These are phyloP conservation scores for Lecanicillium sp. DNA, from an alignment of 2,329 filamentous ascomycete genomes.

Conservation along the genomic window DNA sequence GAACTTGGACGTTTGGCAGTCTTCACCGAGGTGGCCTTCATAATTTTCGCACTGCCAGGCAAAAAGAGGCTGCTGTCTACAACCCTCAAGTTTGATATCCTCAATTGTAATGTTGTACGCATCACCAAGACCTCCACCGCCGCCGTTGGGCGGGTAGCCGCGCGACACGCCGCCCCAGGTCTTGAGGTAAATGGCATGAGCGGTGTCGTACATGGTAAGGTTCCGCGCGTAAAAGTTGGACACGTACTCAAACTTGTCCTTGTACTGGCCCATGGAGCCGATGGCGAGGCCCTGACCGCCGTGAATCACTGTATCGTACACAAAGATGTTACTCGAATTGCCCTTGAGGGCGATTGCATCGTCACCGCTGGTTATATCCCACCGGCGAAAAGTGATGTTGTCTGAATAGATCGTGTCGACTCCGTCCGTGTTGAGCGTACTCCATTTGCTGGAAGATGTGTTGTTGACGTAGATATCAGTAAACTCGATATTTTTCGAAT, in stretches of 20 bases:
- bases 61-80: slow-evolving; percentile 22
- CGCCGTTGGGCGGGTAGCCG: slow-evolving; percentile 48
- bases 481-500: slow-evolving; percentile 36
- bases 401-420: slow-evolving; percentile 44
- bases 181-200: slow-evolving; percentile 45
- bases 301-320: slow-evolving; percentile 40
- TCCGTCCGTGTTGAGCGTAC: slow-evolving; percentile 31
- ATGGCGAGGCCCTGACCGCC: slow-evolving; percentile 46
- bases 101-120: slow-evolving; percentile 23
- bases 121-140: slow-evolving; percentile 43
- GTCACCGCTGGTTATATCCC: slow-evolving; percentile 43
- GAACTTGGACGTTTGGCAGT: slow-evolving; percentile 25
- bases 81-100: slow-evolving; percentile 18
- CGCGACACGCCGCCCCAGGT: slow-evolving; percentile 46
- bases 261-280: slow-evolving; percentile 49
- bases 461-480: slow-evolving; percentile 47
- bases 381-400: slow-evolving; percentile 41
- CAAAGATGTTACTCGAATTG: slow-evolving; percentile 45
- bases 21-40: slow-evolving; percentile 22
- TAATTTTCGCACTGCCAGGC: slow-evolving; percentile 28
- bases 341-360: slow-evolving; percentile 46
- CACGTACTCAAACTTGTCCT: slow-evolving; percentile 37
- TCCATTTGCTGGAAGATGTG: slow-evolving; percentile 24
- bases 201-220: slow-evolving; percentile 34
- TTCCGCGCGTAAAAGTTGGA: slow-evolving; percentile 39